phyloP scores from a whole-genome alignment of 2,329 filamentous ascomycete genomes.

The Colletotrichum aenigma region DNA sequence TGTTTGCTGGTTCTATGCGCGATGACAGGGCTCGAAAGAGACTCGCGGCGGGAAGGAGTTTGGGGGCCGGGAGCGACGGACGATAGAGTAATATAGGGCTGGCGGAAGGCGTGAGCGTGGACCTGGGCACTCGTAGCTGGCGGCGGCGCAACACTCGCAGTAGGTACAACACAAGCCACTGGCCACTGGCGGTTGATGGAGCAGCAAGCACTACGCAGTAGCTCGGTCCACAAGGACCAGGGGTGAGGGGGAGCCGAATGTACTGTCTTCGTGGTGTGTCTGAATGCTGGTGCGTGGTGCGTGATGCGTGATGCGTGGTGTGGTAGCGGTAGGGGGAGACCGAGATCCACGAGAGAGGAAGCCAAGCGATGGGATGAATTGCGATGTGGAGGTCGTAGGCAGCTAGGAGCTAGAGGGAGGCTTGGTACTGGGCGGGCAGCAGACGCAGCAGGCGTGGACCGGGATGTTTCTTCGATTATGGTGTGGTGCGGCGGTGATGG shows the following conservation, averaged over 20 bases:
- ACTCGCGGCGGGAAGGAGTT: conserved; percentile 4
- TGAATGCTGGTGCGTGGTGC: not conserved
- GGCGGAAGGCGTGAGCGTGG: conserved; percentile 6
- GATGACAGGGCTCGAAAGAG: not conserved
- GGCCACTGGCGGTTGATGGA: not conserved
- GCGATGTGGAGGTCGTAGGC: conserved; percentile 4
- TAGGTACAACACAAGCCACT: not conserved
- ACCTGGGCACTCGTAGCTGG: conserved; percentile 8
- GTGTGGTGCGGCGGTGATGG: conserved; percentile 4
- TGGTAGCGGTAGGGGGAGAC: not conserved
- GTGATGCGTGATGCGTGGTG: not conserved
- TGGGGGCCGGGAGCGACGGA: conserved; percentile 10
- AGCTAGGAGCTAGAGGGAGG: not conserved
- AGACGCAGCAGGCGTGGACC: conserved; percentile 1
- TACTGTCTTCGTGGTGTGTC: not conserved
- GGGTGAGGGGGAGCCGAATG: conserved; percentile 10
- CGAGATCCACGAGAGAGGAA: conserved; percentile 1
- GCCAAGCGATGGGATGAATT: conserved; percentile 6
- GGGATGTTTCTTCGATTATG: conserved; percentile 13
- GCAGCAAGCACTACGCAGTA: not conserved
- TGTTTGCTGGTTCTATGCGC: not conserved
- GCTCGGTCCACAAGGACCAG: conserved; percentile 11
- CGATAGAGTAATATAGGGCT: conserved; percentile 19
- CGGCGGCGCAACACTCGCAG: not conserved
- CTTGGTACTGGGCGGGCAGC: conserved; percentile 2